A percentile compares a stretch with the other conserved stretches of the same genome.
Conservation (phyloP, 1,139 yeast genomes). For the Sugiyamaella japonica region DNA sequence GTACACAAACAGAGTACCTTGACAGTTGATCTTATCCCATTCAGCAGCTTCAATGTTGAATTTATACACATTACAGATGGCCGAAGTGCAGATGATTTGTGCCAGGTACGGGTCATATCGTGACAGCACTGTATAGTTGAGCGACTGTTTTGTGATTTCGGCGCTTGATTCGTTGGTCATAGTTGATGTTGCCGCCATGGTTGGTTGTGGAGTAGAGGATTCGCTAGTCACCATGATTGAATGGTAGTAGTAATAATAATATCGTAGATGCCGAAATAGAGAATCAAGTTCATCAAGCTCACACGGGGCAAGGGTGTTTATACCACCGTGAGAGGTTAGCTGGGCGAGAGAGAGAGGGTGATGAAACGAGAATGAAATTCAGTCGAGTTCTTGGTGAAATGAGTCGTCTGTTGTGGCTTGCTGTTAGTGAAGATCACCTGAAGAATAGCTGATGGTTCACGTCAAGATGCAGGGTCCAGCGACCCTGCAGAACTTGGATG, state of each 20-base stretch:
- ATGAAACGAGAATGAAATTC: no score
- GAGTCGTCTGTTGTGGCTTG: no score
- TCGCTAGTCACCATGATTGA: neutral
- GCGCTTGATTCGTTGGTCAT: neutral
- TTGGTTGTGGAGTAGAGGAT: neutral
- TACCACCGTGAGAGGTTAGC: no score
- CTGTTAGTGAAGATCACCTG: no score
- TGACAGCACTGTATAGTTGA: slow-evolving; percentile 77
- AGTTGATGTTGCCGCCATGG: neutral
- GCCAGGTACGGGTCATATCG: slow-evolving; percentile 81
- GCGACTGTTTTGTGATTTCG: slow-evolving; percentile 11
- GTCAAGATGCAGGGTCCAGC: no score
- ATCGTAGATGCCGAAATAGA: neutral
- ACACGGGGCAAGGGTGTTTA: neutral
- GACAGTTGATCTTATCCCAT: slow-evolving; percentile 79
- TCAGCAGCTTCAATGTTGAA: slow-evolving; percentile 62
- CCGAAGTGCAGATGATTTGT: slow-evolving; percentile 69
- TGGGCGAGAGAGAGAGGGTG: no score
- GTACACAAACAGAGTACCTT: slow-evolving; percentile 81
- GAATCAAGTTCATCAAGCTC: neutral
- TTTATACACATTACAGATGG: slow-evolving; percentile 80
- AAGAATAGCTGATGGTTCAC: no score
- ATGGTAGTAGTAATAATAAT: slow-evolving; percentile 14
- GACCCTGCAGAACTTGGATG: neutral
- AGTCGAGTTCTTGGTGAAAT: no score